These are phyloP conservation scores for Epichloe hybrida DNA, from an alignment of 2,329 filamentous ascomycete genomes.

Conservation along the genomic window DNA sequence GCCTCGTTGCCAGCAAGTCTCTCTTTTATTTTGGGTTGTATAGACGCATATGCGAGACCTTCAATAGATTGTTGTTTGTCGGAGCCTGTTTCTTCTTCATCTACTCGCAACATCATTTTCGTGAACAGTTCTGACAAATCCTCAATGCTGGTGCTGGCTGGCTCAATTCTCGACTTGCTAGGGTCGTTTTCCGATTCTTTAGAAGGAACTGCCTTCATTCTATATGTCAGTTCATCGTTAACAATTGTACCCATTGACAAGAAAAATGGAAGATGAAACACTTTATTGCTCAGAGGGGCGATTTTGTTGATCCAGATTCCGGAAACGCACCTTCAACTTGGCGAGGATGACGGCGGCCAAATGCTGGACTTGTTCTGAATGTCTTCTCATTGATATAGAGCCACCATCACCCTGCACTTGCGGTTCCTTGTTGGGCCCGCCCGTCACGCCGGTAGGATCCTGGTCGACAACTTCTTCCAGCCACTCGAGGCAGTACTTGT, in stretches of 20 bases:
- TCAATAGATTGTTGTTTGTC: constrained; percentile 65
- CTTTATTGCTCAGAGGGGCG: neutral
- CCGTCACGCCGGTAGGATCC: constrained; percentile 43
- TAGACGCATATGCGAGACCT: constrained; percentile 80
- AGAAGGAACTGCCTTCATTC: constrained; percentile 40
- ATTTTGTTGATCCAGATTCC: neutral
- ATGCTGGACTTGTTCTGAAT: constrained; percentile 48
- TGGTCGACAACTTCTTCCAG: constrained; percentile 71
- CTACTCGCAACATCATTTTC: constrained; percentile 49
- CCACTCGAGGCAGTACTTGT: constrained; percentile 77
- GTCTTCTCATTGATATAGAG: constrained; percentile 45
- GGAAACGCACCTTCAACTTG: constrained; percentile 43
- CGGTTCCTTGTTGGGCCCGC: constrained; percentile 36
- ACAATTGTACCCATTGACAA: constrained; percentile 7
- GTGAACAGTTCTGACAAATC: constrained; percentile 52
- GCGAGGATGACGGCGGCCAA: constrained; percentile 63
- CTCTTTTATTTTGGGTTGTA: constrained; percentile 77
- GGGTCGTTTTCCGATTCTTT: constrained; percentile 25
- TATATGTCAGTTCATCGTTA: constrained; percentile 34
- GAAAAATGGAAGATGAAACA: neutral
- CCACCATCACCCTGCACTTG: constrained; percentile 45
- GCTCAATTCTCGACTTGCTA: constrained; percentile 31
- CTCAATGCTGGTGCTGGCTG: constrained; percentile 48
- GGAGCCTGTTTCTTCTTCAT: constrained; percentile 34
- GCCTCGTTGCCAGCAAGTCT: constrained; percentile 53